Evolutionary conservation across 768 basidiomycete species (phyloP).

Genomic region (Rhizopogon vulgaris): DNA sequence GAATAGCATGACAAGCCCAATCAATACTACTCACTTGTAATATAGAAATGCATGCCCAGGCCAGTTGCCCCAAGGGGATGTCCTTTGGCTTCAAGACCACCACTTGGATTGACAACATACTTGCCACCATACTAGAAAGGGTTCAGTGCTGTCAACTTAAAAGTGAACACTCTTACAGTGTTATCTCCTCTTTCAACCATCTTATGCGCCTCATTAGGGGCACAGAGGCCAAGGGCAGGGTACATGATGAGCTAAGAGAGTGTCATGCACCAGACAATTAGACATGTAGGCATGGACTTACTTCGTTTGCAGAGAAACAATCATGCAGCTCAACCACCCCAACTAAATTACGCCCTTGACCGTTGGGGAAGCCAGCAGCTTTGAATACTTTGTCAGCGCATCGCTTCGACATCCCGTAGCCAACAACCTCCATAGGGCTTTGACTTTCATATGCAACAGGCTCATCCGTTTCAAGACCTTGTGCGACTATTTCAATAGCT

Average conservation of each 20-base stretch:
- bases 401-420: slow-evolving; percentile 68
- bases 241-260: slow-evolving; percentile 65
- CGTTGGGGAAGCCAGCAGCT: slow-evolving; percentile 62
- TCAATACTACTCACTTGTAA: slow-evolving; percentile 49
- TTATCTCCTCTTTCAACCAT: slow-evolving; percentile 73
- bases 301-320: slow-evolving; percentile 82
- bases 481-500: slow-evolving; percentile 75
- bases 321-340: slow-evolving; percentile 87
- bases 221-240: slow-evolving; percentile 71
- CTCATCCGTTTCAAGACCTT: slow-evolving; percentile 61
- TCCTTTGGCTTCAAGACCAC: slow-evolving; percentile 85
- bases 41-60: slow-evolving; percentile 83
- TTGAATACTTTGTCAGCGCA: slow-evolving; percentile 65
- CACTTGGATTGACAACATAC: slow-evolving; percentile 79
- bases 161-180: slow-evolving; percentile 43
- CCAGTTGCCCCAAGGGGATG: slow-evolving; percentile 83
- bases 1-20: neutral
- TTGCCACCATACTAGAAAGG: slow-evolving; percentile 67
- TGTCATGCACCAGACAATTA: neutral
- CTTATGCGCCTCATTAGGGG: slow-evolving; percentile 60
- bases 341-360: slow-evolving; percentile 62
- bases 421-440: slow-evolving; percentile 78
- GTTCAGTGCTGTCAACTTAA: neutral
- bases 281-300: slow-evolving; percentile 16
- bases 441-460: slow-evolving; percentile 56